Evolutionary conservation across 192 early-diverging fungal genomes (phyloP).

Genomic region (Rhizoclosmatium sp.): DNA sequence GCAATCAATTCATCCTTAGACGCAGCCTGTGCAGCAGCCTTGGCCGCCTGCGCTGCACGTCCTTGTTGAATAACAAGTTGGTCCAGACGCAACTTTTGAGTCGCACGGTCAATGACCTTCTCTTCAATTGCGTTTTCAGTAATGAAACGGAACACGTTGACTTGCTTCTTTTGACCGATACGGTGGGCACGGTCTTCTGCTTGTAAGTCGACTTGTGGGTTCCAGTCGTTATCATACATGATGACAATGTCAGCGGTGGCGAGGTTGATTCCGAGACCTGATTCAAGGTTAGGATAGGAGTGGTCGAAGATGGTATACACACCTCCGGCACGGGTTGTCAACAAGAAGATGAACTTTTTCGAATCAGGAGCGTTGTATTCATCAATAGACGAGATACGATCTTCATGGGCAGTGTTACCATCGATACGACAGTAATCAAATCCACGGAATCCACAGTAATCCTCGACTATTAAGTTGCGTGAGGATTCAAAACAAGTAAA

Average conservation of each 20-base stretch:
- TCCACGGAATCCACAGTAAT: constrained; percentile 91
- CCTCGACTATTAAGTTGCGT: constrained; percentile 71
- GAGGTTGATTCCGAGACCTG: constrained; percentile 93
- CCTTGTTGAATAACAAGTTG: constrained; percentile 99
- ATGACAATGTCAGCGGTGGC: constrained; percentile 95
- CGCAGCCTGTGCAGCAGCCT: constrained; percentile 46
- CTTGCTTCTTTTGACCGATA: constrained; percentile 99
- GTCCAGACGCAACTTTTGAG: constrained; percentile 94
- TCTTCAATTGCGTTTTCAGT: constrained; percentile 98
- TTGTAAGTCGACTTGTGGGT: constrained; percentile 59
- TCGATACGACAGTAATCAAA: constrained; percentile 97
- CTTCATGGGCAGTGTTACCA: constrained; percentile 94
- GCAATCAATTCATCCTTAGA: constrained; percentile 86
- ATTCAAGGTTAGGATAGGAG: not conserved
- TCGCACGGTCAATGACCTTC: constrained; percentile 95
- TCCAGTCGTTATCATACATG: constrained; percentile 97
- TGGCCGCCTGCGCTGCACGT: constrained; percentile 60
- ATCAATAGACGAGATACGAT: constrained; percentile 90
- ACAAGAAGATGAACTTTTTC: constrained; percentile 94
- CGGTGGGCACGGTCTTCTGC: constrained; percentile 99
- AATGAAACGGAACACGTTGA: constrained; percentile 94
- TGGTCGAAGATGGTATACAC: not conserved
- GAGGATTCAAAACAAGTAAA: not conserved
- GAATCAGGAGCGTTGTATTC: constrained; percentile 91
- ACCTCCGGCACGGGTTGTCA: constrained; percentile 95